Conservation (phyloP, 257 asterid species). For the Knoxia roxburghii region DNA sequence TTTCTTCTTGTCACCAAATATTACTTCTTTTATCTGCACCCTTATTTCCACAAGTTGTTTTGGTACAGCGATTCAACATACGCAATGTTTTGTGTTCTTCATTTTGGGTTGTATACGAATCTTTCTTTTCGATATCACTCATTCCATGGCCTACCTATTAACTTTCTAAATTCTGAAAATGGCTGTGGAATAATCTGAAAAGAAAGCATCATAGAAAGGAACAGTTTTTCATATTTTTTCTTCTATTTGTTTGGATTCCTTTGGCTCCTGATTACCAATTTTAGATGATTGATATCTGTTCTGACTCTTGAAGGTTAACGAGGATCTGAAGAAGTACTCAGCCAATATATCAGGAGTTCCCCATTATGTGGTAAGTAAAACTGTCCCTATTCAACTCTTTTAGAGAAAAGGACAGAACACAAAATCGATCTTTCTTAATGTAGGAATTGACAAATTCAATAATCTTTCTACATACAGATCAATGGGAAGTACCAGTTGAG, state of each 20-base stretch:
- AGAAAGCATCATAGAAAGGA: background rate
- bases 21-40: background rate
- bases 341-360: constrained; percentile 61
- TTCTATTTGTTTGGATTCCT: background rate
- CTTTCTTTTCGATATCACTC: background rate
- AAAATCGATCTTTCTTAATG: too few relatives aligned
- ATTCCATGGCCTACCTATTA: background rate
- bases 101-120: background rate
- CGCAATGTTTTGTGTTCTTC: background rate
- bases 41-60: background rate
- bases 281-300: constrained; percentile 2
- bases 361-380: constrained; percentile 50
- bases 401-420: too few relatives aligned
- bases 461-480: constrained; percentile 41
- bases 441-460: background rate
- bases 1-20: background rate
- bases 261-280: background rate
- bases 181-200: background rate
- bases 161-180: background rate
- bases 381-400: background rate
- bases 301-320: constrained; percentile 40
- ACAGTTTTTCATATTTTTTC: background rate
- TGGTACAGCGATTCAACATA: background rate
- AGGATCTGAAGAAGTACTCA: constrained; percentile 48
- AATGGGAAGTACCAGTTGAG: constrained; percentile 60